These are phyloP conservation scores for Xerocomus spinulosus DNA, from an alignment of 768 basidiomycete species.

Conservation along the genomic window DNA sequence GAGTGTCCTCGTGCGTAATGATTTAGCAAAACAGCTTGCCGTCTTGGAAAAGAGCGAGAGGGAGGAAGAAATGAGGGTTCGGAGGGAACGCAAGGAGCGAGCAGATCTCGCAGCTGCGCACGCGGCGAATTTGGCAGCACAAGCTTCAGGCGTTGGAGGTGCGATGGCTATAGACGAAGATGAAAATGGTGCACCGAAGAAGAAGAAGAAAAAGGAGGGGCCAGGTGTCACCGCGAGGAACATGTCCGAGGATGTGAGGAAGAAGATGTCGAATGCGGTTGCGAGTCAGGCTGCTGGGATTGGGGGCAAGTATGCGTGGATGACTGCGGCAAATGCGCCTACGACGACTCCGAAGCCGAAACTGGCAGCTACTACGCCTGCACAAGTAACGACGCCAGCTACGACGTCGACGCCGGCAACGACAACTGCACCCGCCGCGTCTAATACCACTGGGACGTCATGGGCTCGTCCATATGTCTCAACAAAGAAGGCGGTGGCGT, in stretches of 20 bases:
- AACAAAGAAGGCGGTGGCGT: conserved; percentile 39
- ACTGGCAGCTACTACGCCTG: conserved; percentile 31
- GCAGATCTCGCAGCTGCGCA: conserved; percentile 69
- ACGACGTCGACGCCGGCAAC: conserved; percentile 29
- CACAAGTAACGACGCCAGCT: conserved; percentile 24
- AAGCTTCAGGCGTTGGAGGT: conserved; percentile 37
- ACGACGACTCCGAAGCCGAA: conserved; percentile 38
- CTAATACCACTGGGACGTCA: conserved; percentile 28
- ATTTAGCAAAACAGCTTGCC: conserved; percentile 73
- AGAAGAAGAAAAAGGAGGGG: conserved; percentile 76
- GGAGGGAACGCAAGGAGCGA: conserved; percentile 76
- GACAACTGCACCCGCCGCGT: conserved; percentile 29
- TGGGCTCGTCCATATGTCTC: conserved; percentile 67
- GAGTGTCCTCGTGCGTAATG: conserved; percentile 70
- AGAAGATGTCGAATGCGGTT: conserved; percentile 88
- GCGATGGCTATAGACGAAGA: conserved; percentile 40
- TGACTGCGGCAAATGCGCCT: conserved; percentile 61
- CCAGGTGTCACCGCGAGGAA: conserved; percentile 82
- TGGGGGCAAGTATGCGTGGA: conserved; percentile 83
- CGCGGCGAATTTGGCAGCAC: conserved; percentile 57
- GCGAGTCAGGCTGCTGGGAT: conserved; percentile 87
- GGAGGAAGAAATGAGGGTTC: conserved; percentile 74
- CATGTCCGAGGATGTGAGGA: conserved; percentile 87
- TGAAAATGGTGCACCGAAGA: conserved; percentile 63
- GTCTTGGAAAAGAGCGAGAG: conserved; percentile 74